Percentiles rank a stretch among this genome's conserved stretches.
Conservation (phyloP, 139 green algal genomes). For the Microglena sp. region DNA sequence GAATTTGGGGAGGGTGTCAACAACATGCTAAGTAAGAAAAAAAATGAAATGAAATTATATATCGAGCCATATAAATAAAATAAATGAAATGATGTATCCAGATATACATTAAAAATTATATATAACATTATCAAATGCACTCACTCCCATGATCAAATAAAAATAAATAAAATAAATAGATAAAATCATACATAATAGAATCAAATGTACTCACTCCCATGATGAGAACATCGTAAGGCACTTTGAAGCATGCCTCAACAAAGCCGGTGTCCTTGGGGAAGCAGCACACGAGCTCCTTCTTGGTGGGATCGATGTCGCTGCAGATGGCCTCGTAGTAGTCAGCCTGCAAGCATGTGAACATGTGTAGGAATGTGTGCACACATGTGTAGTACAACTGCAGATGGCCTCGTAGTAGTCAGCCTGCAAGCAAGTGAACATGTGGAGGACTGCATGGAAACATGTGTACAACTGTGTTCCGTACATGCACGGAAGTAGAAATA, state of each 20-base stretch:
- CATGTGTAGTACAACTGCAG: slow-evolving; percentile 21
- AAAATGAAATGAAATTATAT: too few relatives aligned
- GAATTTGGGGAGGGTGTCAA: too few relatives aligned
- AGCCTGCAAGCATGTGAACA: slow-evolving; percentile 27
- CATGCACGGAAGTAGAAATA: too few relatives aligned
- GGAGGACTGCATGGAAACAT: not conserved
- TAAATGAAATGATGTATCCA: too few relatives aligned
- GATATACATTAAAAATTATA: too few relatives aligned
- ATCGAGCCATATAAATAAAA: too few relatives aligned
- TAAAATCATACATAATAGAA: too few relatives aligned
- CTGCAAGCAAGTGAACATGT: slow-evolving; percentile 17
- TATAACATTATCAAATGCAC: too few relatives aligned
- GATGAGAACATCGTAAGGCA: slow-evolving; percentile 78
- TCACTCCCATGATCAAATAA: too few relatives aligned
- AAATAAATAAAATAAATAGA: too few relatives aligned
- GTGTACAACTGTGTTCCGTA: too few relatives aligned
- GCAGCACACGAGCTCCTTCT: slow-evolving; percentile 71
- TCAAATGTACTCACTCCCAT: slow-evolving; percentile 40
- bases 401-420: slow-evolving; percentile 82
- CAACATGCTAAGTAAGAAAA: too few relatives aligned
- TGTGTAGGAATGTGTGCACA: not conserved
- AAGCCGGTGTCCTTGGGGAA: slow-evolving; percentile 74
- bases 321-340: slow-evolving; percentile 81
- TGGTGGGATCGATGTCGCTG: slow-evolving; percentile 61
- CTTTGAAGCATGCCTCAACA: slow-evolving; percentile 73